phyloP scores from a whole-genome alignment of 2,329 filamentous ascomycete genomes.

The Cordyceps sp. region DNA sequence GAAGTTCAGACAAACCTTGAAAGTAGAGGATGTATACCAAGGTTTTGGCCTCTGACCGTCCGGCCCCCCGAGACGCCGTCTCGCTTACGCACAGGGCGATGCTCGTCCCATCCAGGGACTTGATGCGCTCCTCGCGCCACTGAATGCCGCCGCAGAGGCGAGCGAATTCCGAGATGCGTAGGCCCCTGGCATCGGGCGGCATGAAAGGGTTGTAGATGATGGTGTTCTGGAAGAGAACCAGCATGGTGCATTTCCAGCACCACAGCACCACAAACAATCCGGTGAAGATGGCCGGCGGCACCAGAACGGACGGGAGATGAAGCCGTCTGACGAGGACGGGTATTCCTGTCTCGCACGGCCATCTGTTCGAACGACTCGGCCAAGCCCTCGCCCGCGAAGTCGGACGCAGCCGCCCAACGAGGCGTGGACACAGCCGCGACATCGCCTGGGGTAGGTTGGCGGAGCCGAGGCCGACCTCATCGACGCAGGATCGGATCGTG shows the following conservation, averaged over 20 bases:
- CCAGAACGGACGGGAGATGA: constrained; percentile 24
- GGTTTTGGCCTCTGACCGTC: constrained; percentile 2
- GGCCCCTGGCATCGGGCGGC: constrained; percentile 51
- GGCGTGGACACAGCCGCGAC: too few relatives aligned
- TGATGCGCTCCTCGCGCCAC: constrained; percentile 49
- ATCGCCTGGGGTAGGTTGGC: too few relatives aligned
- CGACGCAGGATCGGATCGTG: too few relatives aligned
- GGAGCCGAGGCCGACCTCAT: too few relatives aligned
- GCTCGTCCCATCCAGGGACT: constrained; percentile 46
- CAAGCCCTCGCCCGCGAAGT: too few relatives aligned
- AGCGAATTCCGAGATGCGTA: constrained; percentile 49
- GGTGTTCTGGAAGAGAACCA: constrained; percentile 63
- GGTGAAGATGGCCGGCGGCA: constrained; percentile 50
- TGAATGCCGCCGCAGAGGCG: constrained; percentile 39
- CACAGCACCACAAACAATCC: constrained; percentile 50
- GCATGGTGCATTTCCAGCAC: constrained; percentile 53
- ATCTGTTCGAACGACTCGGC: too few relatives aligned
- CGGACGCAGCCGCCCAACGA: too few relatives aligned
- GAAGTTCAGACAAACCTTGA: constrained; percentile 37
- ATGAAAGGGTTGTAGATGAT: constrained; percentile 70
- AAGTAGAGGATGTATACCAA: constrained; percentile 39
- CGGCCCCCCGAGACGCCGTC: constrained; percentile 7
- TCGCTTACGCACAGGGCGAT: constrained; percentile 42
- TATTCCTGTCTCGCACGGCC: not conserved
- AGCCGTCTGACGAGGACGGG: constrained; percentile 5